Base-by-base conservation (phyloP, 2,329 filamentous ascomycete species). In the Ophiobolus disseminans region DNA sequence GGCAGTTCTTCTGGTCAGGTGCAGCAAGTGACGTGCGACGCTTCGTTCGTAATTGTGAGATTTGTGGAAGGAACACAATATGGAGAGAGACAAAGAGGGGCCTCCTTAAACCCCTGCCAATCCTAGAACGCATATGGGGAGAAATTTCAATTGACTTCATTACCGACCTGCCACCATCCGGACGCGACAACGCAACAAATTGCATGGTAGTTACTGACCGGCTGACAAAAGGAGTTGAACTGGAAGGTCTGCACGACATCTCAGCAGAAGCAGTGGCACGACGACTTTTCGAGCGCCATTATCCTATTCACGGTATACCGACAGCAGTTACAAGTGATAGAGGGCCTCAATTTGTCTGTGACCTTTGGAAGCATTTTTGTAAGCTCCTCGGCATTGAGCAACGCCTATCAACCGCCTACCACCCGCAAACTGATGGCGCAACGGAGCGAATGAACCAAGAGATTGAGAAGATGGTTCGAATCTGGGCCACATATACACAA, bases 61-160 rank as follows among this genome's bases (percentile, higher is more conserved):
- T 13, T 3, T 45, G 37, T 9, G 11, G 26, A 25, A 26, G 38
- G 3, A 35, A 5, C 1, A 51, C 22, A 16, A 1, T 8, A 11
- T 51, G 7, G 19, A 30, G 34, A 20, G 17, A 42, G 2, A 9
- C 10, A 1, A 39, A 19, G 2, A 8, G 36, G 17, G 34, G 34
- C 4, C 34, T 51, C 3, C 35, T 51, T 5, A 31, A 51, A 14
- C 48, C 21, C 20, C 21, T 51, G 4, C 39, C 34, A 9, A 40
- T 51, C 19, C 38, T 21, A 7, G 26, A 38, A 16, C n/a, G 19
- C 4, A 20, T 37, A 5, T 46, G 20, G 38, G 34, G 16, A 13
- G 17, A 25, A 8, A 43, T 45, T 11, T 46, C 31, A 3, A 45
- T 46, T 3, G 30, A 46, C 19, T 50, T 45, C 28, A 32, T 50